Conservation (phyloP, 441 rosid species). For the Erodium texanum region DNA sequence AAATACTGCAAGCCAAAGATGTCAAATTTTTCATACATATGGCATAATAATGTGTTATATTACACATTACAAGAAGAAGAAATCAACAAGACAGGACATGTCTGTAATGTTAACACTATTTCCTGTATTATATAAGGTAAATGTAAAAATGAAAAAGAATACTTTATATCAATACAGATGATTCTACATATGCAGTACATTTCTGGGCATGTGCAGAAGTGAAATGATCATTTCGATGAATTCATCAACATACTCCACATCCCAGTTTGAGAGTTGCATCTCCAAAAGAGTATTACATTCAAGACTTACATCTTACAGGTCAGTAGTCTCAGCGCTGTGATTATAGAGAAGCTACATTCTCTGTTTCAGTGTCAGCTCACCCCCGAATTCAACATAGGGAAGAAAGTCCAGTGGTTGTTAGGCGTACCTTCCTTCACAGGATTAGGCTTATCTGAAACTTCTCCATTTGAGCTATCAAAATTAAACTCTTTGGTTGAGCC, state of each 20-base stretch:
- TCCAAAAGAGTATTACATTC: slow-evolving; percentile 18
- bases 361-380: slow-evolving; percentile 40
- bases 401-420: slow-evolving; percentile 71
- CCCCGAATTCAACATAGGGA: slow-evolving; percentile 77
- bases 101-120: background rate
- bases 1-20: too few species aligned
- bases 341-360: background rate
- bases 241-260: too few species aligned
- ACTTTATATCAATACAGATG: background rate
- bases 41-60: background rate
- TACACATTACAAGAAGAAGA: background rate
- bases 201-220: slow-evolving; percentile 14
- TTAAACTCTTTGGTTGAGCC: slow-evolving; percentile 24
- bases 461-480: slow-evolving; percentile 22
- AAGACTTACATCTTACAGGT: slow-evolving; percentile 25
- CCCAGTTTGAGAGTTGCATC: background rate
- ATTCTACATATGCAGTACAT: slow-evolving; percentile 4
- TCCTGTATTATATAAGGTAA: slow-evolving; percentile 5
- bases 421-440: too few species aligned
- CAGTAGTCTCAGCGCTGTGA: slow-evolving; percentile 12
- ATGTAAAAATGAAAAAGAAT: background rate
- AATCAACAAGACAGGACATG: background rate
- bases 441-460: slow-evolving; percentile 27
- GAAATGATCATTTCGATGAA: background rate
- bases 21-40: background rate